phyloP scores from a whole-genome alignment of 2,329 filamentous ascomycete species.

The Apiospora aurea region DNA sequence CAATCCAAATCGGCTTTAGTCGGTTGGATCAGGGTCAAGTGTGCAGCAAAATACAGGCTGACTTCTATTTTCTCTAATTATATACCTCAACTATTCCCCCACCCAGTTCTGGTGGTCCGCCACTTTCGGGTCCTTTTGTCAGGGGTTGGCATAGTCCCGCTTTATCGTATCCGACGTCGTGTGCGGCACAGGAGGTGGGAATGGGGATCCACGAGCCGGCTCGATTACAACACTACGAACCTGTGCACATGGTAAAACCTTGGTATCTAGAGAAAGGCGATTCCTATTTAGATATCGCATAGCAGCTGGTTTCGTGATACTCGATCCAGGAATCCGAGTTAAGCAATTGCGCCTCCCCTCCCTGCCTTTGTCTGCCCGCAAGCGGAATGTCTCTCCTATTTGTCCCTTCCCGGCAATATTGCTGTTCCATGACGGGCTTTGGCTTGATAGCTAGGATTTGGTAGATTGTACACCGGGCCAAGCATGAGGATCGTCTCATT shows the following conservation, averaged over 20 bases:
- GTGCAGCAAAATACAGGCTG: not conserved
- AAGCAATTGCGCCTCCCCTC: not conserved
- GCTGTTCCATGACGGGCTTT: not conserved
- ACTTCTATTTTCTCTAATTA: not conserved
- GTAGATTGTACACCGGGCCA: not conserved
- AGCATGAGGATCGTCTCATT: not conserved
- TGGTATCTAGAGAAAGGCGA: not conserved
- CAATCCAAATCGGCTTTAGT: not conserved
- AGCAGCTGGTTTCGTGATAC: not conserved
- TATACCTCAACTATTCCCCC: not conserved
- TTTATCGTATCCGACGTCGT: not conserved
- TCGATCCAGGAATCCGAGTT: not conserved
- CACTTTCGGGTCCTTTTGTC: not conserved
- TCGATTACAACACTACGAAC: not conserved
- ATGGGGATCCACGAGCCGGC: not conserved
- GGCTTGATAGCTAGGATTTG: too few species aligned
- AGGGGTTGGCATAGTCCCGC: not conserved
- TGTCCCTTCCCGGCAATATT: not conserved
- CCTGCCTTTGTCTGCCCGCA: not conserved
- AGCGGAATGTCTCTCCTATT: not conserved
- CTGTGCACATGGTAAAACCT: too few species aligned
- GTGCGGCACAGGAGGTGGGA: not conserved
- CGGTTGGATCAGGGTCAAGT: too few species aligned
- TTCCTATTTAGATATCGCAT: not conserved
- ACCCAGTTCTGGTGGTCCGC: not conserved